Conservation (phyloP, 2,329 filamentous ascomycete species). For the Neurospora sp. region DNA sequence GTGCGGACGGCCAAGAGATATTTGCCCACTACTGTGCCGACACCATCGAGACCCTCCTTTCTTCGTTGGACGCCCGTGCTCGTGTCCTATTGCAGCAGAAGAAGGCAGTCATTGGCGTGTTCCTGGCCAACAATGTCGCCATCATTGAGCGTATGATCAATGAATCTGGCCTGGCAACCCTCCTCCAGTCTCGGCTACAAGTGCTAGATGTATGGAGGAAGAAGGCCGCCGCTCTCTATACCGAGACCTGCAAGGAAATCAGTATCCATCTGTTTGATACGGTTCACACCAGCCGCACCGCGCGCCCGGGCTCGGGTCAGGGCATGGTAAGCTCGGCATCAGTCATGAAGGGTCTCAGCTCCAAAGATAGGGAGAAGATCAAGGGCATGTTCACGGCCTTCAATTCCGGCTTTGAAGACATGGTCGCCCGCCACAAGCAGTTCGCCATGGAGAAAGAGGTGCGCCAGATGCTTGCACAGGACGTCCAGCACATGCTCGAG, state of each 20-base stretch:
- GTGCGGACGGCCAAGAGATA: constrained; percentile 77
- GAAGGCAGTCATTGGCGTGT: constrained; percentile 74
- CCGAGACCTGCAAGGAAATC: constrained; percentile 80
- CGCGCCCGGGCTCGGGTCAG: constrained; percentile 60
- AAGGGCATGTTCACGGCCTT: constrained; percentile 94
- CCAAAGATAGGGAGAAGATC: constrained; percentile 91
- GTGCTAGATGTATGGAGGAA: constrained; percentile 79
- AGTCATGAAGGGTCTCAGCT: constrained; percentile 72
- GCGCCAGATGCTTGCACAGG: constrained; percentile 64
- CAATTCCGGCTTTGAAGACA: constrained; percentile 82
- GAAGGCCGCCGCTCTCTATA: constrained; percentile 70
- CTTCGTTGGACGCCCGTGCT: constrained; percentile 64
- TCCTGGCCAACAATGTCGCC: constrained; percentile 78
- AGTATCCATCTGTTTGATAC: constrained; percentile 80
- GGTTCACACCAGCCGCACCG: constrained; percentile 71
- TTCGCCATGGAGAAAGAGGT: constrained; percentile 90
- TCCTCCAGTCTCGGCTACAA: constrained; percentile 57
- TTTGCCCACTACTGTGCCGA: constrained; percentile 86
- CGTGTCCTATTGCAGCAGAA: constrained; percentile 57
- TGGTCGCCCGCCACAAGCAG: constrained; percentile 71
- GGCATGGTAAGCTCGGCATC: constrained; percentile 66
- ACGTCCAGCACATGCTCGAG: constrained; percentile 86
- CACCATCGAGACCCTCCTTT: constrained; percentile 73
- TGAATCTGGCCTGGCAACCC: constrained; percentile 63
- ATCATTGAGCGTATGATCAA: constrained; percentile 78